These are phyloP conservation scores for Nannizziopsis arthrosporioides DNA, from an alignment of 2,329 filamentous ascomycete species.

Conservation along the genomic window DNA sequence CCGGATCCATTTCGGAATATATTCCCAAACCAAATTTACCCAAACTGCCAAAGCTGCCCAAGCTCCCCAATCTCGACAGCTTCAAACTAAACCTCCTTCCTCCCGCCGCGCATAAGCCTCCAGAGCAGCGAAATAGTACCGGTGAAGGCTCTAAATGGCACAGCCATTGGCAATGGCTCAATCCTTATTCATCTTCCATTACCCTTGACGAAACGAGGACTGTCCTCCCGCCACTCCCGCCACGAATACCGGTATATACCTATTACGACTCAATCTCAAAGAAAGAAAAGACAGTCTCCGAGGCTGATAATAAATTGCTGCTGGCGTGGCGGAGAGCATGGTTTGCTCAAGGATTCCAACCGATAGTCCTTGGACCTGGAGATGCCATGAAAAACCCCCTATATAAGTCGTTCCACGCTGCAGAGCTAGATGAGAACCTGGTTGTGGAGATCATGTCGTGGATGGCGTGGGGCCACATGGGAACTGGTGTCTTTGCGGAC, in stretches of 20 bases:
- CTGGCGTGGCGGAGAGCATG: conserved; percentile 84
- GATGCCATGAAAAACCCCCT: conserved; percentile 76
- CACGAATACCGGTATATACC: conserved; percentile 70
- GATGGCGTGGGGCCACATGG: conserved; percentile 90
- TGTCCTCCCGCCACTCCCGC: conserved; percentile 63
- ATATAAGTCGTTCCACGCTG: conserved; percentile 56
- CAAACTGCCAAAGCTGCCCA: conserved; percentile 16
- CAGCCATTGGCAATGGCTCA: conserved; percentile 79
- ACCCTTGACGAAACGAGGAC: conserved; percentile 70
- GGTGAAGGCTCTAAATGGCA: conserved; percentile 74
- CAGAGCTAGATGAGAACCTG: conserved; percentile 47
- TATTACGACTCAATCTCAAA: conserved; percentile 65
- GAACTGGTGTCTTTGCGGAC: conserved; percentile 66
- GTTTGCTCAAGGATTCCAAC: conserved; percentile 88
- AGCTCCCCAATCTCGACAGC: conserved; percentile 36
- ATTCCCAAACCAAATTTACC: conserved; percentile 31
- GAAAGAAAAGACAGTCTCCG: conserved; percentile 52
- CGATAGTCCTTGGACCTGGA: conserved; percentile 63
- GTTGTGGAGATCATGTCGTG: conserved; percentile 66
- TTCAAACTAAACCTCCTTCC: conserved; percentile 55
- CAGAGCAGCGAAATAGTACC: conserved; percentile 65
- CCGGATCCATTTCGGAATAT: conserved; percentile 20
- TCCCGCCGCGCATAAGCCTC: conserved; percentile 57
- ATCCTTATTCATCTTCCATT: conserved; percentile 73
- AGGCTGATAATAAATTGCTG: conserved; percentile 67